Evolutionary conservation across 192 early-diverging fungal species (phyloP).

Genomic region (Geranomyces michiganensis): DNA sequence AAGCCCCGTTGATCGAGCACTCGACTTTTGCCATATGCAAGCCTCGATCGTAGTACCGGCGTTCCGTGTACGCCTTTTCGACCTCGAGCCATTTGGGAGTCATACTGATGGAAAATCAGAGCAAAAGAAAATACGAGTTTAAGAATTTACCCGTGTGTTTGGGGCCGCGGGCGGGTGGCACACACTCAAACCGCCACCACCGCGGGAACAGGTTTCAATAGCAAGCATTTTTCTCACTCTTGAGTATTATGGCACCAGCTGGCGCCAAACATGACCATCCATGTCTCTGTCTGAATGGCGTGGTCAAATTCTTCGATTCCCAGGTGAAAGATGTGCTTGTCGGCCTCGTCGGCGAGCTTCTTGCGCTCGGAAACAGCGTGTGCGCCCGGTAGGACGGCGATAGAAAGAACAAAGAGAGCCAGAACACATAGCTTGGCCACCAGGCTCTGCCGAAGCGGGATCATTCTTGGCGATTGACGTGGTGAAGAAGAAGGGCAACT

Average conservation of each 20-base stretch:
- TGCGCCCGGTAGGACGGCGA: too few species aligned
- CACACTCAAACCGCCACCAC: too few species aligned
- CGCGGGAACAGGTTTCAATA: too few species aligned
- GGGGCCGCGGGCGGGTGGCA: too few species aligned
- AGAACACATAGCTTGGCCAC: too few species aligned
- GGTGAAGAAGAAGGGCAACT: too few species aligned
- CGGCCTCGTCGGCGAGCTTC: conserved; percentile 20
- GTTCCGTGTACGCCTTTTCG: conserved; percentile 6
- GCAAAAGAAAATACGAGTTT: too few species aligned
- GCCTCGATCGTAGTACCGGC: neutral
- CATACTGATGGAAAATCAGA: too few species aligned
- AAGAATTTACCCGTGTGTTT: too few species aligned
- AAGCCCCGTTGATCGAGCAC: conserved; percentile 19
- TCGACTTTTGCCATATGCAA: conserved; percentile 39
- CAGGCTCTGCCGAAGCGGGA: too few species aligned
- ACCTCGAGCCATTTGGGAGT: conserved; percentile 29
- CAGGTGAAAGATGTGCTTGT: conserved; percentile 20
- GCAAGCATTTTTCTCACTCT: neutral
- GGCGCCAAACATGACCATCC: conserved; percentile 21
- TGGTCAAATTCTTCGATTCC: neutral
- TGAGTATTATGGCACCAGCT: conserved; percentile 20
- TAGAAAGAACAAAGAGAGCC: too few species aligned
- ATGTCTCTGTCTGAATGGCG: conserved; percentile 3
- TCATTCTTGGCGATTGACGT: too few species aligned
- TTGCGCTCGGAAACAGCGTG: neutral